Base-by-base conservation (phyloP, 202 grass and related monocot species). In the Eragrostis tef region DNA sequence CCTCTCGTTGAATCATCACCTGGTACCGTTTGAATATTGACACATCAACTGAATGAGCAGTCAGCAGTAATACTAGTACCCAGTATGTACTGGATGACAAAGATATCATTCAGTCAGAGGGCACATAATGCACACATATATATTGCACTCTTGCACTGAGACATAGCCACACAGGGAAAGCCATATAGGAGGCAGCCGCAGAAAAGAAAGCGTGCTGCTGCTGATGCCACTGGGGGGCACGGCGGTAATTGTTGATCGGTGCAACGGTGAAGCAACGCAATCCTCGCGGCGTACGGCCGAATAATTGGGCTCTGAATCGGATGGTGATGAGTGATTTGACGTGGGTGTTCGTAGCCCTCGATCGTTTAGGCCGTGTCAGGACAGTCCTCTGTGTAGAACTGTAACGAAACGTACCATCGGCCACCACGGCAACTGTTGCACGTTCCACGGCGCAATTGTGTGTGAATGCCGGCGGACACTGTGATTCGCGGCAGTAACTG, bases 121-220 rank as follows among this genome's bases (percentile, higher is more conserved):
- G 20, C n/a, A 4, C 54, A 10, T 34, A 51, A 53, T 13, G 34
- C 64, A 44, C 19, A 22, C 47, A 34, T 20, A 36, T n/a, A n/a
- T n/a, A n/a, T n/a, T n/a, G n/a, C n/a, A n/a, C n/a, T n/a, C n/a
- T 13, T 47, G 67, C 26, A 41, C 36, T 48, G 62, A 67, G 3
- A 52, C 50, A 19, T 16, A 6, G 16, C 50, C 6, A 52, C 50
- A 20, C 61, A 42, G 63, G 62, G 47, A 54, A 26, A 41, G 49
- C 34, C 54, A 69, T 51, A 69, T 57, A 80, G 77, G 49, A 43
- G 31, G 31, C 62, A 6, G 48, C n/a, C 46, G 47, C 62, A 79
- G 31, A 19, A 41, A 36, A 56, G 4, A 10, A 34, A 19, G 8
- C 21, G 34, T 39, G 6, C 34, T 39, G 34, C 34, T 39, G 34